A percentile compares a stretch with the other conserved stretches of the same genome.
Evolutionary conservation across 169 alveolate species (phyloP).

Genomic region (Hepatocystis sp.): DNA sequence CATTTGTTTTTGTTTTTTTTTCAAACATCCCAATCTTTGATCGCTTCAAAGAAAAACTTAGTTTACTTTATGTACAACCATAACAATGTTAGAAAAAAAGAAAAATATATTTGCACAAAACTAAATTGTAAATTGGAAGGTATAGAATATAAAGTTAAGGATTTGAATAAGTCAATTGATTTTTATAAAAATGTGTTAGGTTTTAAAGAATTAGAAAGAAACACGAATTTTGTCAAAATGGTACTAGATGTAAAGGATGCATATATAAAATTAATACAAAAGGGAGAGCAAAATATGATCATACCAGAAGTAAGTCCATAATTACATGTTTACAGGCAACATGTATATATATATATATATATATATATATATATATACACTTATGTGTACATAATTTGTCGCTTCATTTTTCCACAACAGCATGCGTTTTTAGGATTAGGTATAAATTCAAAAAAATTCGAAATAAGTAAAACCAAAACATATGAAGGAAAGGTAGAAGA

Average conservation of each 20-base stretch:
- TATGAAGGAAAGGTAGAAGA: constrained; percentile 66
- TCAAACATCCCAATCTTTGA: constrained; percentile 23
- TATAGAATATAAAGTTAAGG: constrained; percentile 49
- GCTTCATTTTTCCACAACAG: too few relatives aligned
- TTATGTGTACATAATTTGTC: too few relatives aligned
- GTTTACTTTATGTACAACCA: constrained; percentile 21
- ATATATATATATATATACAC: too few relatives aligned
- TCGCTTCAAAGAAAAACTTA: constrained; percentile 5
- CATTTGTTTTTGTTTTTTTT: constrained; percentile 30
- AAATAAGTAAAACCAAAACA: constrained; percentile 22
- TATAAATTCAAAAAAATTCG: constrained; percentile 23
- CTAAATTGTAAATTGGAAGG: constrained; percentile 70
- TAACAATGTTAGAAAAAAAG: constrained; percentile 11
- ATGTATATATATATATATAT: too few relatives aligned
- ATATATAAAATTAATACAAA: constrained; percentile 52
- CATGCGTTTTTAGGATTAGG: constrained; percentile 64
- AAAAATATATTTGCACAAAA: constrained; percentile 6
- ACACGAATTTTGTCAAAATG: constrained; percentile 21
- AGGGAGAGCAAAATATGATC: constrained; percentile 16
- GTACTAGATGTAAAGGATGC: constrained; percentile 39
- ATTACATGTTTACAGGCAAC: too few relatives aligned
- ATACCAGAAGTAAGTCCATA: constrained; percentile 34
- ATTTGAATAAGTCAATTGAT: constrained; percentile 29
- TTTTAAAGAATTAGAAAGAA: constrained; percentile 20
- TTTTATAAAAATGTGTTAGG: constrained; percentile 60